Percentiles rank a stretch among this genome's conserved stretches.
Conservation (phyloP, 139 green algal species). For the Yamagishiella unicocca region DNA sequence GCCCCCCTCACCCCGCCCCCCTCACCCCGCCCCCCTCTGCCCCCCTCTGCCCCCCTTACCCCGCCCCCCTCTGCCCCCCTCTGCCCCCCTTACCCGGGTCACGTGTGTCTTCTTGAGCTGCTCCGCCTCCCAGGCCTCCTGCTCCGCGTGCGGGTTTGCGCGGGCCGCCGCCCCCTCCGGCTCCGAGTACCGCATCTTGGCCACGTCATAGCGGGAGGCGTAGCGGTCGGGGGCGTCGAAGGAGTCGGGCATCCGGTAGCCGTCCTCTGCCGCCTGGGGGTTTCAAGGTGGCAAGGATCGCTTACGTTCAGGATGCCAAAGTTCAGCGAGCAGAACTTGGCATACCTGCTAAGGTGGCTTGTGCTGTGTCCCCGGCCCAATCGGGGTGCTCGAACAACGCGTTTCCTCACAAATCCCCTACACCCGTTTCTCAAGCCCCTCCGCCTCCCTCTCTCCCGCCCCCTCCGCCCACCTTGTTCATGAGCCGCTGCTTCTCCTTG, state of each 20-base stretch:
- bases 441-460: neutral
- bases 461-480: conserved; percentile 16
- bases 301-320: too few species aligned
- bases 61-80: too few species aligned
- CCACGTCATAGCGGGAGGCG: conserved; percentile 49
- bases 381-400: too few species aligned
- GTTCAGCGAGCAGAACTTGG: too few species aligned
- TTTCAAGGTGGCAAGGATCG: too few species aligned
- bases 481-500: conserved; percentile 60
- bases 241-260: conserved; percentile 90
- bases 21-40: too few species aligned
- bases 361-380: too few species aligned
- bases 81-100: conserved; percentile 38
- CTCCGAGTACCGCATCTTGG: conserved; percentile 61
- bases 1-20: too few species aligned
- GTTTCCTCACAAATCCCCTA: neutral
- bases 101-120: conserved; percentile 84
- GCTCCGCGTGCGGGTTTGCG: conserved; percentile 85
- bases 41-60: conserved; percentile 5
- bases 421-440: neutral
- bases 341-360: too few species aligned
- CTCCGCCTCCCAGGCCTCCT: conserved; percentile 94
- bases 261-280: conserved; percentile 71
- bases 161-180: conserved; percentile 53
- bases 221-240: conserved; percentile 77